These are phyloP conservation scores for Verbena officinalis DNA, from an alignment of 257 asterid genomes.

Conservation along the genomic window DNA sequence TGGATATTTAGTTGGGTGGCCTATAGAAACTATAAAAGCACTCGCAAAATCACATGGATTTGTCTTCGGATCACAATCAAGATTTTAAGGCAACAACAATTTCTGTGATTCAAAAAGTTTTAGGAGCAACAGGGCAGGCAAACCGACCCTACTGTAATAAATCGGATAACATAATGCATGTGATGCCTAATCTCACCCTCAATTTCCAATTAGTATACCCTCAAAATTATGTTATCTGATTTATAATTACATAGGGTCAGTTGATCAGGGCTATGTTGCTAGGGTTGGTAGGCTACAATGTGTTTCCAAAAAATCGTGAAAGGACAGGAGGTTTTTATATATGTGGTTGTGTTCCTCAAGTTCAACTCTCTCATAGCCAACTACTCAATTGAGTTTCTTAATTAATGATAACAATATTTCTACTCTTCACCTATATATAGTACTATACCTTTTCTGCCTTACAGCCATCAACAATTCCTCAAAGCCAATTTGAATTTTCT, in stretches of 20 bases:
- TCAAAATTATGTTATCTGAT: no score
- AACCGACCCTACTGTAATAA: constrained; percentile 13
- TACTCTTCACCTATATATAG: background rate
- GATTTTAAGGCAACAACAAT: background rate
- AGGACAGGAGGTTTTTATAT: background rate
- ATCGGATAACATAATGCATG: no score
- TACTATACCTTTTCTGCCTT: no score
- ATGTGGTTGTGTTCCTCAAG: constrained; percentile 7
- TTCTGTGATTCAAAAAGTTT: background rate
- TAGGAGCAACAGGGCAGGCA: background rate
- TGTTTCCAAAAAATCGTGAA: background rate
- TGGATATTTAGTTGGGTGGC: background rate
- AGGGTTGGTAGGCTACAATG: constrained; percentile 5
- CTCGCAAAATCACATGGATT: background rate
- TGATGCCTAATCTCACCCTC: no score
- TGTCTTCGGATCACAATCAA: background rate
- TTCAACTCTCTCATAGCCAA: no score
- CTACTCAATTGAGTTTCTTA: no score
- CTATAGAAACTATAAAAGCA: background rate
- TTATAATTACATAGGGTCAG: no score
- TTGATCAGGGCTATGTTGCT: background rate
- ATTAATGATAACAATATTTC: no score
- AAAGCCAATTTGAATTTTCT: background rate
- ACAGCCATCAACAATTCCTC: constrained; percentile 11
- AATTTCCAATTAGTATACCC: no score